Evolutionary conservation across 805 yeast species (phyloP), one percentile per base, ranked within the genome.

Genomic region (Candida insectorum): DNA sequence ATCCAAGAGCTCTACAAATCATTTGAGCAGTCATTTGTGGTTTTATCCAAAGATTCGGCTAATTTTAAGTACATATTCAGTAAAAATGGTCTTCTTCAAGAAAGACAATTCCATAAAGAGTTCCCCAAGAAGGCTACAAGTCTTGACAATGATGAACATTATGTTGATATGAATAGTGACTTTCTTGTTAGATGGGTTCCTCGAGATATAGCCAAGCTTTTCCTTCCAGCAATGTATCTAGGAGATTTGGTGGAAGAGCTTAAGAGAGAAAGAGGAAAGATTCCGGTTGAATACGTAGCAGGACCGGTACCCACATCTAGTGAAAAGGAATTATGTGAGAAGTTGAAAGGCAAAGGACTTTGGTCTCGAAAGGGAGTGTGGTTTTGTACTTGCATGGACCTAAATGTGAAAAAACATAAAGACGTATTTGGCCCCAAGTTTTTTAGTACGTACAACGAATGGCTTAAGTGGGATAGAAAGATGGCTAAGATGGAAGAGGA

Each of bases 331-430:
- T 18, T 30, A 5, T 48, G 52, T 27, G 21, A 24, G 2, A 21
- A 24, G 7, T 27, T 39, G 16, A 34, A 34, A 5, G 54, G 54
- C 4, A 27, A n/a, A 10, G 48, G 49, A 6, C 20, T 31, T 16
- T 47, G 51, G 51, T 36, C 38, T 17, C 34, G 54, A 30, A 34
- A 31, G 14, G 54, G 52, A 1, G 34, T 39, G 8, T 49, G 54
- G 54, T 33, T 41, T 18, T 49, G 54, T 33, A 40, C 51, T 2
- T 40, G 47, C 26, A 28, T 33, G 11, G 36, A 28, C 13, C 30
- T 35, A 3, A n/a, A 30, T 14, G 22, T 21, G 4, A 23, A 34
- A 11, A 9, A 26, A 4, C 13, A n/a, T 13, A n/a, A 20, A 2
- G 54, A 49, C 22, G 21, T 33, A 13, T 40, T 31, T 26, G 52